Base-by-base conservation (phyloP, 2,329 filamentous ascomycete genomes). In the Bipolaris oryzae region DNA sequence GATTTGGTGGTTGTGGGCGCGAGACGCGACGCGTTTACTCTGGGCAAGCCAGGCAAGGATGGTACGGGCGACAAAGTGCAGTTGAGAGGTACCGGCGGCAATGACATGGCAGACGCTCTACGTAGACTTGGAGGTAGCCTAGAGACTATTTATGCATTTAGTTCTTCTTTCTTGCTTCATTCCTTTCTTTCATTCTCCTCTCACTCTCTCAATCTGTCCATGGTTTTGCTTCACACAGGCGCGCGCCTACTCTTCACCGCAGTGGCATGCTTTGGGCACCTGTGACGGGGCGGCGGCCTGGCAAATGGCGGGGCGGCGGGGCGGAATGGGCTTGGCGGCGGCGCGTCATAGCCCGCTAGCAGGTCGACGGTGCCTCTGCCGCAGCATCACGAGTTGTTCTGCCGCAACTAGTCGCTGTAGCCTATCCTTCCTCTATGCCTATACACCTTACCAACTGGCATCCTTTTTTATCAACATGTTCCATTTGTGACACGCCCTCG, bases 21-120 rank as follows among this genome's bases (percentile, higher is more conserved):
- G 48, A 55, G 58, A 60, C 60, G 60, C 62, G 62, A 57, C 62
- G 52, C 53, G 62, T 58, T 48, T 51, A 20, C 16, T 43, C 44
- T 33, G 21, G 28, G 55, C 39, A 44, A 25, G 31, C 21, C 33
- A n/a, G 38, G 38, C 21, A 11, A 16, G 38, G 38, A 28, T 31
- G 43, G 28, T 9, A 31, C 18, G 11, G 38, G 15, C 16, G 35
- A 21, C 45, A 43, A 46, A 38, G 18, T 37, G 28, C 41, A 25
- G 53, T 37, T 6, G 42, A 21, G 35, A 20, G 31, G 23, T 6
- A 31, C 33, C 15, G 23, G 21, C 15, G 31, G 16, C 15, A 37
- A 37, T 21, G 21, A 10, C 54, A 53, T 53, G 21, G 16, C 46
- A 46, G 13, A 35, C 11, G 39, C 7, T 41, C 21, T 35, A n/a